Evolutionary conservation across 2,329 filamentous ascomycete genomes (phyloP).

Genomic region (Graphilbum fragrans): DNA sequence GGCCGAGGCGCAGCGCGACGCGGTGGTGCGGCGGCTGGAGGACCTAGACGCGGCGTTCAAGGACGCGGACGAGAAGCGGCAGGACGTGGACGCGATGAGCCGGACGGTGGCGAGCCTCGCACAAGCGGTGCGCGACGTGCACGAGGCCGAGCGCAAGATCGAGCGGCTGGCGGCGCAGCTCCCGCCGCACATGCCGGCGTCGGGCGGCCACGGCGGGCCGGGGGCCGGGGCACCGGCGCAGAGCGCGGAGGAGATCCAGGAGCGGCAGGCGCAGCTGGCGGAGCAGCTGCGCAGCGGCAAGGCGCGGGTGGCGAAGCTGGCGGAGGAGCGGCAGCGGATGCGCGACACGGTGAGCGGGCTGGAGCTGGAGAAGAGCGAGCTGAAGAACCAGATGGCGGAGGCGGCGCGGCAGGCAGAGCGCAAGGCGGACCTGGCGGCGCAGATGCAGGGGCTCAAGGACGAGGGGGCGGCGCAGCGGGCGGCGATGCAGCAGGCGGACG

Average conservation of each 20-base stretch:
- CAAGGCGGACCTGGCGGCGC: slow-evolving; percentile 56
- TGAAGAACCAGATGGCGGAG: slow-evolving; percentile 58
- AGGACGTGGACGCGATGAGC: slow-evolving; percentile 53
- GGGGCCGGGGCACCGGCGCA: too few relatives aligned
- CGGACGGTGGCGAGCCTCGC: slow-evolving; percentile 68
- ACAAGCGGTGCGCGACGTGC: slow-evolving; percentile 59
- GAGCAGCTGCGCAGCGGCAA: slow-evolving; percentile 58
- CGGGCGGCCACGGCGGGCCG: too few relatives aligned
- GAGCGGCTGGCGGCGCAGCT: slow-evolving; percentile 63
- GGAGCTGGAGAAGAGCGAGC: slow-evolving; percentile 67
- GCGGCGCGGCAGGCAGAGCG: slow-evolving; percentile 68
- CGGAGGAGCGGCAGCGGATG: slow-evolving; percentile 57
- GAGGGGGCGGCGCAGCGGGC: slow-evolving; percentile 58
- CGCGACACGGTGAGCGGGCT: slow-evolving; percentile 55
- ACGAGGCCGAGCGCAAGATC: slow-evolving; percentile 60
- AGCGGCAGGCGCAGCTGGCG: slow-evolving; percentile 53
- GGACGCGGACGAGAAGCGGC: slow-evolving; percentile 43
- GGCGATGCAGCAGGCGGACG: slow-evolving; percentile 55
- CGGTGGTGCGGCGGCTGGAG: slow-evolving; percentile 49
- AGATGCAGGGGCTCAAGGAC: slow-evolving; percentile 62
- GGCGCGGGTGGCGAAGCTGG: slow-evolving; percentile 51
- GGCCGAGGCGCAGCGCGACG: slow-evolving; percentile 46
- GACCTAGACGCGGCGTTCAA: slow-evolving; percentile 54
- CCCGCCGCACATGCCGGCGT: slow-evolving; percentile 19
- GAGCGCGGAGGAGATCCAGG: slow-evolving; percentile 73